These are phyloP conservation scores for Microsporum canis DNA, from an alignment of 2,329 filamentous ascomycete species.

Conservation along the genomic window DNA sequence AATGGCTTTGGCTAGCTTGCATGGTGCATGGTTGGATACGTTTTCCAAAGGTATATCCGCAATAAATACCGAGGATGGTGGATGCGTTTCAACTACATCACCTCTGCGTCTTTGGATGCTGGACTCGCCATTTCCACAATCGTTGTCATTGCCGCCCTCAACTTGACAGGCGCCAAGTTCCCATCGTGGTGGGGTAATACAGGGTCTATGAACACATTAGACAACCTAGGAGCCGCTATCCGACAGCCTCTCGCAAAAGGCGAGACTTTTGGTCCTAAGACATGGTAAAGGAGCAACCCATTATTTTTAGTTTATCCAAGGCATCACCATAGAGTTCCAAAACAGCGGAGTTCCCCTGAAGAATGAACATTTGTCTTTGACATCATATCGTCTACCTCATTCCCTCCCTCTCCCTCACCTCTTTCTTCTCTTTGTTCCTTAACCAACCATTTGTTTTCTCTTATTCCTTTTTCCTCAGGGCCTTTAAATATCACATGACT, in stretches of 20 bases:
- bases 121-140: slow-evolving; percentile 56
- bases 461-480: too few species aligned
- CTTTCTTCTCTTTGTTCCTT: too few species aligned
- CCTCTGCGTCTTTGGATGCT: slow-evolving; percentile 58
- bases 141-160: slow-evolving; percentile 58
- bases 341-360: too few species aligned
- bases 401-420: background rate
- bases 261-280: slow-evolving; percentile 49
- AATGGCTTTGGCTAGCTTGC: slow-evolving; percentile 33
- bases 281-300: slow-evolving; percentile 30
- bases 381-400: background rate
- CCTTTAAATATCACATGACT: background rate
- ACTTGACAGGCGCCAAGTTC: slow-evolving; percentile 45
- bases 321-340: background rate
- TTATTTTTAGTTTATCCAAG: background rate
- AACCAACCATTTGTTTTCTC: too few species aligned
- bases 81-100: slow-evolving; percentile 67
- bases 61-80: slow-evolving; percentile 60
- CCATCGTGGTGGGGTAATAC: slow-evolving; percentile 60
- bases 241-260: slow-evolving; percentile 43
- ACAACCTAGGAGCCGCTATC: slow-evolving; percentile 49
- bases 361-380: background rate
- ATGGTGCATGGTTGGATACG: slow-evolving; percentile 55
- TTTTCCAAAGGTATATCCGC: slow-evolving; percentile 59
- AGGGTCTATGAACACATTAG: slow-evolving; percentile 50